A percentile compares a stretch with the other conserved stretches of the same genome.
These are phyloP conservation scores for Filobasidium uniguttulatum DNA, from an alignment of 1,284 basidiomycete species.

Conservation along the genomic window DNA sequence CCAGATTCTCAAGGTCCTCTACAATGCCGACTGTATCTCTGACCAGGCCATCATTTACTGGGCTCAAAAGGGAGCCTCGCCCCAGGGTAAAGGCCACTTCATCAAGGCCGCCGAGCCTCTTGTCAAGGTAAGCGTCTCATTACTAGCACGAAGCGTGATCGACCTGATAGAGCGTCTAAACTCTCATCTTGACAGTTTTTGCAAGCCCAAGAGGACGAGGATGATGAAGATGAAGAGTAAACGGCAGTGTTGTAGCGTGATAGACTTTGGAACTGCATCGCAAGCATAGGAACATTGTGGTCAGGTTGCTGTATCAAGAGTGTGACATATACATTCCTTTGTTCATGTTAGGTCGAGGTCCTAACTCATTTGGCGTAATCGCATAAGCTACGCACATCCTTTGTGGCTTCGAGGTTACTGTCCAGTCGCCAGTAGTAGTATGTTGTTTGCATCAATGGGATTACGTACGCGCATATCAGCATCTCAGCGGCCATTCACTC, in stretches of 20 bases:
- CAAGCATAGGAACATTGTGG: background rate
- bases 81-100: constrained; percentile 88
- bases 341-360: too few species aligned
- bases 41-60: constrained; percentile 96
- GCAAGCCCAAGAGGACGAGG: constrained; percentile 32
- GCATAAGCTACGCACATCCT: too few species aligned
- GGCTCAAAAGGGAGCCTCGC: constrained; percentile 90
- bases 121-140: constrained; percentile 48
- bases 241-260: background rate
- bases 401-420: too few species aligned
- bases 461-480: too few species aligned
- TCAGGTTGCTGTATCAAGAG: too few species aligned
- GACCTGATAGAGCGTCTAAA: background rate
- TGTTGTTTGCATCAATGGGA: too few species aligned
- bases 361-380: too few species aligned
- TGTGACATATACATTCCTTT: too few species aligned
- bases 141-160: background rate
- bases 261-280: background rate
- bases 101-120: constrained; percentile 73
- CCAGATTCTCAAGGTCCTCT: constrained; percentile 85
- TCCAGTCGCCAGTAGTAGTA: too few species aligned
- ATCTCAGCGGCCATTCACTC: too few species aligned
- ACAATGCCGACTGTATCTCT: constrained; percentile 86
- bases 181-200: constrained; percentile 23
- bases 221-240: constrained; percentile 23